Conservation (phyloP, 129 eudicot species). For the Saussurea involucrata region DNA sequence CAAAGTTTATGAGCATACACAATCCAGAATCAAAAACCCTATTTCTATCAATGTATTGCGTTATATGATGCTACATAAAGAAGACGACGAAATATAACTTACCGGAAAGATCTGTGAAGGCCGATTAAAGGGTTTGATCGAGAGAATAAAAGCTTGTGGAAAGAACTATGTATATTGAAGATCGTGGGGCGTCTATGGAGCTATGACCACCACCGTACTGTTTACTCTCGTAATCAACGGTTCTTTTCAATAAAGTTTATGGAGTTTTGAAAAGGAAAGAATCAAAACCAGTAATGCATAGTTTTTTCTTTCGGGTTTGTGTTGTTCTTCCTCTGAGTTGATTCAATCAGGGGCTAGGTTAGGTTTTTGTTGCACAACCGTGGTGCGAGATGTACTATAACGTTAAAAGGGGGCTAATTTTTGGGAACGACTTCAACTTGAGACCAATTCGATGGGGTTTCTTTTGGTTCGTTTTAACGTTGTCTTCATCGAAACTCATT, state of each 20-base stretch:
- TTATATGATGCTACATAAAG: background rate
- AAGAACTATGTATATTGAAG: background rate
- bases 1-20: background rate
- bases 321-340: background rate
- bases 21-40: conserved; percentile 12
- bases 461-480: too few relatives aligned
- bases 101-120: conserved; percentile 16
- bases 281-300: background rate
- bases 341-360: background rate
- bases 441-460: too few relatives aligned
- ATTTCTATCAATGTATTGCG: background rate
- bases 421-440: too few relatives aligned
- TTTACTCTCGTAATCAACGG: background rate
- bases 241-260: background rate
- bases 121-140: background rate
- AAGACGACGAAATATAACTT: background rate
- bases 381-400: background rate
- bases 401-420: too few relatives aligned
- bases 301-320: background rate
- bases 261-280: background rate
- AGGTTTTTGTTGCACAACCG: background rate
- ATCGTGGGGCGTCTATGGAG: background rate
- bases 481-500: too few relatives aligned
- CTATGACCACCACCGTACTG: background rate
- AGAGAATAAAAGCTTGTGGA: background rate